Percentiles rank a stretch among this genome's conserved stretches.
Evolutionary conservation across 1,139 yeast genomes (phyloP).

Genomic region (Pichia sp.): DNA sequence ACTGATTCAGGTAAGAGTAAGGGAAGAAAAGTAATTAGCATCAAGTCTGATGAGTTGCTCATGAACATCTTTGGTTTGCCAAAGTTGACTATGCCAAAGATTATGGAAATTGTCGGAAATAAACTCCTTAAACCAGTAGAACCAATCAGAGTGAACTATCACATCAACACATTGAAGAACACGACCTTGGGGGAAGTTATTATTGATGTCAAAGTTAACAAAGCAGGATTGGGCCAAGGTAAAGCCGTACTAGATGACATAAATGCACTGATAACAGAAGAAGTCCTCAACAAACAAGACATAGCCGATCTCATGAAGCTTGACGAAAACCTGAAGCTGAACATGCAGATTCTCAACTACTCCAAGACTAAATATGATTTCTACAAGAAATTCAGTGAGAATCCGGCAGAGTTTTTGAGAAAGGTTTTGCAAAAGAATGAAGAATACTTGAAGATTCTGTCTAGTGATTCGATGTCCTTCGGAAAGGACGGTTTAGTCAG

Average conservation of each 20-base stretch:
- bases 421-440: constrained; percentile 30
- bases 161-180: constrained; percentile 66
- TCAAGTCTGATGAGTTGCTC: constrained; percentile 66
- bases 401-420: constrained; percentile 71
- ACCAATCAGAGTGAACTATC: constrained; percentile 72
- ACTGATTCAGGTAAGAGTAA: constrained; percentile 14
- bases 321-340: constrained; percentile 42
- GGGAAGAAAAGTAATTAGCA: constrained; percentile 27
- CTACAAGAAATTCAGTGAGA: constrained; percentile 61
- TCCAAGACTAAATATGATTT: constrained; percentile 61
- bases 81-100: constrained; percentile 60
- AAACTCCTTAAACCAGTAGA: constrained; percentile 62
- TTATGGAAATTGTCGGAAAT: constrained; percentile 62
- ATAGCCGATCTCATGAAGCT: constrained; percentile 35
- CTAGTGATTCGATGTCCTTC: constrained; percentile 73
- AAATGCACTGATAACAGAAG: constrained; percentile 28
- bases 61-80: constrained; percentile 47
- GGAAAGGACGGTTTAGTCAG: constrained; percentile 81
- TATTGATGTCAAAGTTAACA: constrained; percentile 58
- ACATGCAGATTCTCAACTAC: constrained; percentile 45
- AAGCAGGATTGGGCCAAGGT: constrained; percentile 18
- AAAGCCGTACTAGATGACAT: constrained; percentile 26
- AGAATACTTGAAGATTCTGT: constrained; percentile 66
- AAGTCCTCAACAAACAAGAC: constrained; percentile 23
- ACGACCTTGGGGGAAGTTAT: constrained; percentile 77